Evolutionary conservation across 2,329 filamentous ascomycete species (phyloP), one percentile per base, ranked within the genome.

Genomic region (Aureobasidium sp.): DNA sequence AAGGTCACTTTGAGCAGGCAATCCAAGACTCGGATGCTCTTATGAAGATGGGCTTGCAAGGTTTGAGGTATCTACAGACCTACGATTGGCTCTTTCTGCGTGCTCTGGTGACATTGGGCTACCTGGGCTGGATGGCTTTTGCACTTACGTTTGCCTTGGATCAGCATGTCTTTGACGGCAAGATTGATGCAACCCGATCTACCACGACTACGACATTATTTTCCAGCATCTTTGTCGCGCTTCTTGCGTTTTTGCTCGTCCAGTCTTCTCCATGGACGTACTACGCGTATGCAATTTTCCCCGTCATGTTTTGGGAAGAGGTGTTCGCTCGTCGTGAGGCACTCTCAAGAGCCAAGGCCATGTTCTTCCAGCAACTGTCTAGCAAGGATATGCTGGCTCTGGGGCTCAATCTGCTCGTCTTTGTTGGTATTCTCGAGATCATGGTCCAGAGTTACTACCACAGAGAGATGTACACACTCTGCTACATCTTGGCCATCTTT

Each of bases 61-160:
- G 94, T 8, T 78, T 99, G 63, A 85, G 94, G 55, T 99, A 99
- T 72, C 81, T 99, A 29, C 94, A 99, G 74, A 99, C 92, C 0
- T 99, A 99, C 69, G 94, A 99, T 76, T 99, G 94, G 94, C 81
- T 99, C 2, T 99, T 99, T 75, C 77, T 99, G 39, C 83, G 94
- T 63, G 88, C 90, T 2, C 80, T 99, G 54, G 88, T 99, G 63
- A 97, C 94, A 2, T 72, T 89, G 13, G 94, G 94, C 21, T 99
- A 97, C 70, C 77, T 97, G 8, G 94, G 94, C 25, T 99, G 93
- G 93, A 95, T 97, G 70, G 88, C 89, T 1, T 99, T 92, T 74
- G 91, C 92, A 2, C 78, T 96, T 54, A 94, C 91, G 0, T 95
- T 88, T 0, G 91, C 97, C 50, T 81, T 97, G 65, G 89, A 96